Percentiles rank a stretch among this genome's conserved stretches.
phyloP scores from a whole-genome alignment of 345 rosid genomes.

The Luvunga scandens region DNA sequence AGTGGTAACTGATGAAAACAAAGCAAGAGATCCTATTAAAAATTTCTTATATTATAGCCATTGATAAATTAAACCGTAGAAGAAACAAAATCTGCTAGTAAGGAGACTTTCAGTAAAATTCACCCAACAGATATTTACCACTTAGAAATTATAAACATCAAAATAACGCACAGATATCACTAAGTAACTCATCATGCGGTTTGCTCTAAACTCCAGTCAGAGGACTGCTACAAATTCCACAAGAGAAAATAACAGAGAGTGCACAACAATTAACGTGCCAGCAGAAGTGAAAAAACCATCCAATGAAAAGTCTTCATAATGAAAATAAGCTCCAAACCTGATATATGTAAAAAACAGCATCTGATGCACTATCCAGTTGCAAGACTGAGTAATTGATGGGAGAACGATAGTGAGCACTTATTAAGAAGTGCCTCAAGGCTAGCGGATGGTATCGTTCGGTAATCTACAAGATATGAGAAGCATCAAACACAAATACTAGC shows the following conservation, averaged over 20 bases:
- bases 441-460: constrained; percentile 69
- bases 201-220: not conserved
- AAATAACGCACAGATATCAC: not conserved
- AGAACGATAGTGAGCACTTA: constrained; percentile 82
- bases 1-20: not conserved
- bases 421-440: constrained; percentile 81
- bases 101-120: not conserved
- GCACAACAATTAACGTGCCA: not conserved
- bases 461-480: constrained; percentile 41
- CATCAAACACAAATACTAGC: not conserved
- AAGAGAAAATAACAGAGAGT: not conserved
- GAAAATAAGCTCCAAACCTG: constrained; percentile 49
- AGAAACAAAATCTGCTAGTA: not conserved
- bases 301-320: not conserved
- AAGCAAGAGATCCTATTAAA: not conserved
- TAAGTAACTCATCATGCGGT: not conserved
- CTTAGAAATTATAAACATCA: not conserved
- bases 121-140: not conserved
- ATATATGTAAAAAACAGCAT: constrained; percentile 68
- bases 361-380: constrained; percentile 80
- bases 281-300: not conserved
- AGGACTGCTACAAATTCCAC: not conserved
- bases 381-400: constrained; percentile 59
- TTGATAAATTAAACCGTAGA: not conserved
- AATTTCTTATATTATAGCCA: not conserved